A percentile compares a stretch with the other conserved stretches of the same genome.
Conservation (phyloP, 139 green algal species). For the Auxenochlorella protothecoides region DNA sequence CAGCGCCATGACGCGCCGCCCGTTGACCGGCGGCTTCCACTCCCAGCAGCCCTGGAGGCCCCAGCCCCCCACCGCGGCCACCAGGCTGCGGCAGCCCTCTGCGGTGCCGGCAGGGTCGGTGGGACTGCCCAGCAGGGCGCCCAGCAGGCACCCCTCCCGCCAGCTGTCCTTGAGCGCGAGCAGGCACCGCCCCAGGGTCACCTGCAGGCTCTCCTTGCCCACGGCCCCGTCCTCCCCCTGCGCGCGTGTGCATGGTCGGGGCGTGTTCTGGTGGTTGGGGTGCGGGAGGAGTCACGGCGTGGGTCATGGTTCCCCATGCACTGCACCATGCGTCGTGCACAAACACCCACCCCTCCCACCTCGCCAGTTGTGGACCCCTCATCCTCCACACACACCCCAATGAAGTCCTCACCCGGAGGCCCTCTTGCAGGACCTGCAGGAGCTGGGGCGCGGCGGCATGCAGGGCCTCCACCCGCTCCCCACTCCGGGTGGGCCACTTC, state of each 20-base stretch:
- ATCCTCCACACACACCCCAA: background rate
- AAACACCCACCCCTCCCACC: no score
- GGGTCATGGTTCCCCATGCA: background rate
- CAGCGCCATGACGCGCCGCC: conserved; percentile 36
- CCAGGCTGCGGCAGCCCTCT: conserved; percentile 24
- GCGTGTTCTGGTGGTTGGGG: background rate
- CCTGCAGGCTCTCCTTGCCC: conserved; percentile 2
- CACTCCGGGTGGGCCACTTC: conserved; percentile 64
- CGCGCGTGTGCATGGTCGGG: background rate
- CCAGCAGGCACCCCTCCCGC: no score
- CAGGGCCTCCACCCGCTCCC: conserved; percentile 30
- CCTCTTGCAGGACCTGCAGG: conserved; percentile 17
- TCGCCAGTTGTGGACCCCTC: background rate
- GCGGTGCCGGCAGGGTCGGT: conserved; percentile 1
- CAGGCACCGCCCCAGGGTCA: background rate
- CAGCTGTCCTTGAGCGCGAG: no score
- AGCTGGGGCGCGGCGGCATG: conserved; percentile 35
- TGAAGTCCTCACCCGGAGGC: background rate
- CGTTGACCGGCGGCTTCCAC: conserved; percentile 61
- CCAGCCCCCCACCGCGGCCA: conserved; percentile 33
- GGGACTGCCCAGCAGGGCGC: background rate
- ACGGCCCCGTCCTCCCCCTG: background rate
- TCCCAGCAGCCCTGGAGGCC: conserved; percentile 49
- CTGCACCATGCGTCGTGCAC: no score
- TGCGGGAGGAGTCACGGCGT: background rate